A percentile compares a stretch with the other conserved stretches of the same genome.
Evolutionary conservation across 352 stramenopile species (phyloP).

Genomic region (Phytophthora meadii): DNA sequence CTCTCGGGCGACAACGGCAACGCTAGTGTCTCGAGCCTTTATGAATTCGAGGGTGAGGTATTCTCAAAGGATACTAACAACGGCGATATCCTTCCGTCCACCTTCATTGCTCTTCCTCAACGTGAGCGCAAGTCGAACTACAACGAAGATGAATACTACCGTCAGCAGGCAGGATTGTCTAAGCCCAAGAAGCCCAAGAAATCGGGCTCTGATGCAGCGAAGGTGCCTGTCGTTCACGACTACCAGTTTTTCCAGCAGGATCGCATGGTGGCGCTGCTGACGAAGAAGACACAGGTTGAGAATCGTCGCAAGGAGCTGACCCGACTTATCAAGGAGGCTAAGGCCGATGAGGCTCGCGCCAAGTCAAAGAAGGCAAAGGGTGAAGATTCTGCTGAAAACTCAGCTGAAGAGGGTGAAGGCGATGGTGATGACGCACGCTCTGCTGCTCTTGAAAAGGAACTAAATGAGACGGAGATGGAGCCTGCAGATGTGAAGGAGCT

Average conservation of each 20-base stretch:
- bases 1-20: conserved; percentile 89
- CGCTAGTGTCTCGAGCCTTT: conserved; percentile 80
- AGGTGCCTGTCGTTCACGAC: conserved; percentile 93
- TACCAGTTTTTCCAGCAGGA: conserved; percentile 96
- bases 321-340: conserved; percentile 86
- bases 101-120: conserved; percentile 88
- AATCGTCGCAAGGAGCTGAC: conserved; percentile 88
- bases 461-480: conserved; percentile 82
- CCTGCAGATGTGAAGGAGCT: conserved; percentile 70
- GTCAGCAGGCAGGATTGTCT: conserved; percentile 79
- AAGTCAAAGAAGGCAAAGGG: conserved; percentile 81
- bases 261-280: conserved; percentile 86
- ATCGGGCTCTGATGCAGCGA: conserved; percentile 86
- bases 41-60: conserved; percentile 90
- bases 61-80: conserved; percentile 89
- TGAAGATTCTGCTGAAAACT: conserved; percentile 69
- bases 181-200: conserved; percentile 92
- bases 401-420: conserved; percentile 63
- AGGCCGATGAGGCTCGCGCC: conserved; percentile 77
- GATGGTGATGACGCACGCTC: conserved; percentile 55
- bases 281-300: conserved; percentile 89
- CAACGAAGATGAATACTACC: conserved; percentile 98
- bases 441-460: conserved; percentile 77
- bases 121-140: conserved; percentile 93
- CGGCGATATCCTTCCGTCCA: conserved; percentile 86